Conservation (phyloP, 768 basidiomycete species). For the Russula ochroleuca region DNA sequence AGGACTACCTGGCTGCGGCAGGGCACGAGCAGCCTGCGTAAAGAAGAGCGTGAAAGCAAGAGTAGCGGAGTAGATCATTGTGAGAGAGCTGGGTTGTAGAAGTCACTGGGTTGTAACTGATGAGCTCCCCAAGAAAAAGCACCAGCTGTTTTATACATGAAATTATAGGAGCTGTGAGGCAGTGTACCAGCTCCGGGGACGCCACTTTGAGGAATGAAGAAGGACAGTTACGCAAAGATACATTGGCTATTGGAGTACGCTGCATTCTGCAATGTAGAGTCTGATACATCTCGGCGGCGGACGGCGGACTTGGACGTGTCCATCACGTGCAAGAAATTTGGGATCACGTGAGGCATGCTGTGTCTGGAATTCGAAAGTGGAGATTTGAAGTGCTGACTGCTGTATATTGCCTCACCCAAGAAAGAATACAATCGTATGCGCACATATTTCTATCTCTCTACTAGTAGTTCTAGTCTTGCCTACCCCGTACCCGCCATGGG, state of each 20-base stretch:
- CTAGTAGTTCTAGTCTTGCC: neutral
- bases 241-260: too few species aligned
- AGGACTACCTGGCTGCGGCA: neutral
- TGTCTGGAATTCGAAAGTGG: too few species aligned
- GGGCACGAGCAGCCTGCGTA: neutral
- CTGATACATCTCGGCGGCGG: too few species aligned
- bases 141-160: neutral
- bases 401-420: too few species aligned
- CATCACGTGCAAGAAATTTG: too few species aligned
- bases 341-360: too few species aligned
- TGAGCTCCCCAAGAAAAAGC: neutral
- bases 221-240: too few species aligned
- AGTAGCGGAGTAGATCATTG: neutral
- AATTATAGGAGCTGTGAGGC: neutral
- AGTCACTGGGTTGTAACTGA: neutral
- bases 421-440: conserved; percentile 35
- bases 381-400: too few species aligned
- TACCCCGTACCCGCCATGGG: conserved; percentile 34
- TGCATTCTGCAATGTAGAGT: too few species aligned
- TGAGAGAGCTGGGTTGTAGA: neutral
- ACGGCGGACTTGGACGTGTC: too few species aligned
- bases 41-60: conserved; percentile 1
- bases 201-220: too few species aligned
- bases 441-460: neutral
- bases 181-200: too few species aligned